Evolutionary conservation across 176 grass and related monocot genomes (phyloP).

Genomic region (Carex scoparia): DNA sequence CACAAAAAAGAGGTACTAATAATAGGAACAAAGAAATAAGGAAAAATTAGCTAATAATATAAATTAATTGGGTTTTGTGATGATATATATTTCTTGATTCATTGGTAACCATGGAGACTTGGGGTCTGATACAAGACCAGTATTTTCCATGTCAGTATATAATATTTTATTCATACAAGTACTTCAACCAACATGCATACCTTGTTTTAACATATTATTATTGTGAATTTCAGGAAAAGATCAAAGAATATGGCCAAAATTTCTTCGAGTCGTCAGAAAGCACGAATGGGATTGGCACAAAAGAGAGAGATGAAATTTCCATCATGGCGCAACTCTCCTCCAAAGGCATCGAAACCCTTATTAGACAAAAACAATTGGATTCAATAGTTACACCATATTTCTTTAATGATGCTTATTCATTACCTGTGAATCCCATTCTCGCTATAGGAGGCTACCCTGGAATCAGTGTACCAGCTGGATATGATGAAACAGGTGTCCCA

Average conservation of each 20-base stretch:
- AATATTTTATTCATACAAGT: too few relatives aligned
- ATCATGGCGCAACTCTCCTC: constrained; percentile 34
- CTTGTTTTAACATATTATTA: background rate
- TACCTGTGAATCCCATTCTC: background rate
- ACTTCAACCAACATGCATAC: background rate
- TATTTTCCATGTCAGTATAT: background rate
- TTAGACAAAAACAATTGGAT: constrained; percentile 37
- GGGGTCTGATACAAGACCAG: background rate
- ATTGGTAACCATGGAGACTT: background rate
- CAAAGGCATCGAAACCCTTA: constrained; percentile 37
- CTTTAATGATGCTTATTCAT: too few relatives aligned
- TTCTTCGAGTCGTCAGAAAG: constrained; percentile 34
- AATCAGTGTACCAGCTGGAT: constrained; percentile 61
- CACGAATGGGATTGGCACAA: constrained; percentile 27
- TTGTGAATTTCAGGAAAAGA: constrained; percentile 42
- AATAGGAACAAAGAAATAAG: background rate
- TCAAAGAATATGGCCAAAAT: constrained; percentile 36
- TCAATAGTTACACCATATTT: constrained; percentile 22
- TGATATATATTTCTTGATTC: too few relatives aligned
- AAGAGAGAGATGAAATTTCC: constrained; percentile 26
- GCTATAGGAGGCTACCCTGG: constrained; percentile 51
- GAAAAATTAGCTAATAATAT: background rate
- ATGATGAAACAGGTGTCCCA: constrained; percentile 27
- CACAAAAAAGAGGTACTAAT: constrained; percentile 33
- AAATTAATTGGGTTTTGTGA: background rate